Evolutionary conservation across 345 rosid genomes (phyloP), one percentile per base, ranked within the genome.

Genomic region (Eucalyptus caleyi): DNA sequence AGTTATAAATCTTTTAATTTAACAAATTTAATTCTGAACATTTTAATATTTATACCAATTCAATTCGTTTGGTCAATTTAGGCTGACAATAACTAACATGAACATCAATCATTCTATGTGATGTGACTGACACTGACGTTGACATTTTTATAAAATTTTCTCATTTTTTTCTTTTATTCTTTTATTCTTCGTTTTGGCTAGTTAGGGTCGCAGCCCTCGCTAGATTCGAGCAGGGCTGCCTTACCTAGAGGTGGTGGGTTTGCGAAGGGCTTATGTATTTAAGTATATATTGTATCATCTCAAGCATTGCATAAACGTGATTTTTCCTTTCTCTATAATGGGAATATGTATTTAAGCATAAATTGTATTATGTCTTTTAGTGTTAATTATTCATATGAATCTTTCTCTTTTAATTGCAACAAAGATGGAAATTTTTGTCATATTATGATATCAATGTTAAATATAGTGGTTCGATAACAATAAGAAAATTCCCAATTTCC

Each of bases 71-170:
- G 2, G 0, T 1, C 0, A 56, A 56, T 56, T 56, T 56, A 56
- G 13, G 14, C 2, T 26, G 3, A 26, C 14, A 24, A 24, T 56
- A 24, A 3, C 2, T 24, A 3, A 56, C 3, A 56, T 24, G 2
- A 11, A 56, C 30, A 23, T 11, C 2, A 0, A 26, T 23, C 6
- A 56, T 56, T 24, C 0, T 56, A 56, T 56, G 1, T 56, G 62
- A 23, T 0, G 3, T 23, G 5, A 56, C 3, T 0, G 1, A 0
- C 1, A 2, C 0, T 10, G 0, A 56, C 1, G 1, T 56, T 56
- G 30, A 24, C 30, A 24, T 56, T 56, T 56, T 56, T 56, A 56
- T 56, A 56, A 11, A 24, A 21, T 23, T 9, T 56, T 24, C 1
- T 24, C 3, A 2, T 47, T 23, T 56, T 23, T 6, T 19, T 19